Conservation (phyloP, 2,329 filamentous ascomycete genomes). For the Arthroderma sp. region DNA sequence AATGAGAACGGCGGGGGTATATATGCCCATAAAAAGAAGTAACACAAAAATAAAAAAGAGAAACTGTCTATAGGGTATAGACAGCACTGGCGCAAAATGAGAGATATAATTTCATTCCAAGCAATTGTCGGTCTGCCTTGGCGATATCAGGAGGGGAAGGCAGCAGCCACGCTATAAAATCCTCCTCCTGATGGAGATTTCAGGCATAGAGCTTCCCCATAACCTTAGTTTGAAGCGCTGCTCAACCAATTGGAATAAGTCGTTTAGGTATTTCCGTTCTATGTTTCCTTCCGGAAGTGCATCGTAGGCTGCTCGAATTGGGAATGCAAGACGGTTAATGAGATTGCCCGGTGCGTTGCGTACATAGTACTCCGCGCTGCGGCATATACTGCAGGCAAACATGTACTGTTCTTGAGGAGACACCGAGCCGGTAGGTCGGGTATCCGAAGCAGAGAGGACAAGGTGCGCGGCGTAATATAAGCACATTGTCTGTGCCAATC, state of each 20-base stretch:
- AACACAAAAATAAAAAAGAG: too few species aligned
- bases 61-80: too few species aligned
- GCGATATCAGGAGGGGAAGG: slow-evolving; percentile 47
- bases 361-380: slow-evolving; percentile 19
- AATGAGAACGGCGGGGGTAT: too few species aligned
- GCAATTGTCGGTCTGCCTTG: slow-evolving; percentile 37
- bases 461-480: slow-evolving; percentile 18
- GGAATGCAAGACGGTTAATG: slow-evolving; percentile 19
- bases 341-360: slow-evolving; percentile 16
- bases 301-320: slow-evolving; percentile 17
- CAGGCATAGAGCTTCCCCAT: slow-evolving; percentile 3
- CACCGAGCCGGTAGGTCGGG: slow-evolving; percentile 14
- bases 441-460: slow-evolving; percentile 14
- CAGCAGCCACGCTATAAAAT: slow-evolving; percentile 15
- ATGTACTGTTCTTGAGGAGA: slow-evolving; percentile 16
- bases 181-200: neutral
- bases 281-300: slow-evolving; percentile 16
- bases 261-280: slow-evolving; percentile 16
- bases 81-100: too few species aligned
- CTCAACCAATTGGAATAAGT: slow-evolving; percentile 12
- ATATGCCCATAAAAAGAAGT: too few species aligned
- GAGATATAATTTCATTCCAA: too few species aligned
- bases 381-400: slow-evolving; percentile 19
- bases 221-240: slow-evolving; percentile 3
- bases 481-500: slow-evolving; percentile 15